Evolutionary conservation across 2,329 filamentous ascomycete species (phyloP).

Genomic region (Blumeria graminis): DNA sequence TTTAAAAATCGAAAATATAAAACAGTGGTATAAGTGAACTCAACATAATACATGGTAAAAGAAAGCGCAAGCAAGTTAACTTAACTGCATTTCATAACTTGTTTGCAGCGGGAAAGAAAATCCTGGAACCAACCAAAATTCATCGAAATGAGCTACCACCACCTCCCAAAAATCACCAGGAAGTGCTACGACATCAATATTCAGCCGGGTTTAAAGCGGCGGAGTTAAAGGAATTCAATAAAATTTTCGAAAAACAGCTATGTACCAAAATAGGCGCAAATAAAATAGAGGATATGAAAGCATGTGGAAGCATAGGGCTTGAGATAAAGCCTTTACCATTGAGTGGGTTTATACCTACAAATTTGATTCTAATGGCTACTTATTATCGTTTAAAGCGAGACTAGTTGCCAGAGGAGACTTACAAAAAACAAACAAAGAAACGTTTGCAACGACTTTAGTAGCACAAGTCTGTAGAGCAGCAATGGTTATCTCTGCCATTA

Average conservation of each 20-base stretch:
- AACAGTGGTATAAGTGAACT: background rate
- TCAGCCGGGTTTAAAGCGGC: background rate
- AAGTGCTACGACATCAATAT: background rate
- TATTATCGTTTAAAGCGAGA: slow-evolving; percentile 8
- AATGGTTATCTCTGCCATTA: background rate
- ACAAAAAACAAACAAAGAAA: slow-evolving; percentile 2
- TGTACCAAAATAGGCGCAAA: background rate
- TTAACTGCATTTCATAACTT: background rate
- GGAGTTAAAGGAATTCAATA: background rate
- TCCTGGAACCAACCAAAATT: background rate
- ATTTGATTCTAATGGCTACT: slow-evolving; percentile 7
- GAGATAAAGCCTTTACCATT: slow-evolving; percentile 4
- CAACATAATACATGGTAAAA: background rate
- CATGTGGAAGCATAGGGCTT: background rate
- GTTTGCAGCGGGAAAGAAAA: background rate
- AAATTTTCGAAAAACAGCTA: background rate
- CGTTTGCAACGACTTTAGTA: background rate
- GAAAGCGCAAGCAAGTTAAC: background rate
- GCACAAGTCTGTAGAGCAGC: background rate
- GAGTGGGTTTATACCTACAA: slow-evolving; percentile 10
- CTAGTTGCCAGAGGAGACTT: slow-evolving; percentile 9
- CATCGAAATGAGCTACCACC: background rate
- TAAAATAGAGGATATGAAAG: background rate
- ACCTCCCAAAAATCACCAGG: background rate
- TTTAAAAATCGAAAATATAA: too few species aligned